A percentile compares a stretch with the other conserved stretches of the same genome.
Evolutionary conservation across 2,329 filamentous ascomycete species (phyloP).

Genomic region (Esteya vermicola): DNA sequence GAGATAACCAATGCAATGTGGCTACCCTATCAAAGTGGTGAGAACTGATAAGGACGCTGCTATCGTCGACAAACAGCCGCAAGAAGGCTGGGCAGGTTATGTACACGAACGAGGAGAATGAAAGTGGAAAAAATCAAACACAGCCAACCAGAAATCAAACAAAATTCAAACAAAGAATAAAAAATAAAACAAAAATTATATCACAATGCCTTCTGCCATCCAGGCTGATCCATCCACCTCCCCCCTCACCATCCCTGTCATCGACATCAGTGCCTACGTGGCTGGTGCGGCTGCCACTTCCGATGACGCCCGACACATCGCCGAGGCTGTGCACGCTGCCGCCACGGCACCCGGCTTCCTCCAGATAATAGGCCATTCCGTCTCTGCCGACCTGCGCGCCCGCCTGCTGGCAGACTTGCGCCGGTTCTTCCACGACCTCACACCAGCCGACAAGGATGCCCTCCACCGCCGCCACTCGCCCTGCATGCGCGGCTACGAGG

Average conservation of each 20-base stretch:
- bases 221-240: no score
- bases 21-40: neutral
- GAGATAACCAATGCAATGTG: neutral
- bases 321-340: conserved; percentile 7
- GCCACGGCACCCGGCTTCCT: conserved; percentile 18
- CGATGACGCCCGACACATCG: neutral
- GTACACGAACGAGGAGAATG: no score
- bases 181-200: neutral
- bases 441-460: conserved; percentile 13
- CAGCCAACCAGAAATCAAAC: no score
- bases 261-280: conserved; percentile 15
- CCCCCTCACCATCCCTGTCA: conserved; percentile 13
- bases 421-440: conserved; percentile 18
- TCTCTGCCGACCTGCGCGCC: conserved; percentile 14
- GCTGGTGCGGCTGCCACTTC: neutral
- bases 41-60: neutral
- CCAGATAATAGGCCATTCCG: conserved; percentile 19
- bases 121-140: no score
- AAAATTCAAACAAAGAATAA: neutral
- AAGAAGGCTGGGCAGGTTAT: no score
- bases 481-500: conserved; percentile 15
- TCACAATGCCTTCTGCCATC: neutral
- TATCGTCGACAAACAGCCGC: neutral
- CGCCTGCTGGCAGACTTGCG: conserved; percentile 14
- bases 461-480: conserved; percentile 11